Conservation (phyloP, 176 grass and related monocot species). For the Canna indica region DNA sequence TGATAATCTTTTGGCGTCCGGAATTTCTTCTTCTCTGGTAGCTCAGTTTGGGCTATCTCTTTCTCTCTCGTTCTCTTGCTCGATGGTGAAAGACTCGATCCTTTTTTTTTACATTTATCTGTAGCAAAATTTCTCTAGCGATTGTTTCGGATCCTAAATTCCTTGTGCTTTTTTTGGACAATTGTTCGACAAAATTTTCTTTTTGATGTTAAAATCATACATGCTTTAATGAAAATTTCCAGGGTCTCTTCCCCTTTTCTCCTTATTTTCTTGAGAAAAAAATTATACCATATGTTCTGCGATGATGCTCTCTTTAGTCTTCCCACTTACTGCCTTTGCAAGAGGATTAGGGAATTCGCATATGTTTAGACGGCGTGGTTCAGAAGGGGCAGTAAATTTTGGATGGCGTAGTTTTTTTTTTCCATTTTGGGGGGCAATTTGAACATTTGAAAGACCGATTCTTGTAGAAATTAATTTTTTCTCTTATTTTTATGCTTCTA, state of each 20-base stretch:
- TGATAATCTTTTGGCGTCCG: not conserved
- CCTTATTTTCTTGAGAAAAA: too few relatives aligned
- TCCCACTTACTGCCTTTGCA: not conserved
- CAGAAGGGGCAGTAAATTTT: not conserved
- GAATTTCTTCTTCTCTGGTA: not conserved
- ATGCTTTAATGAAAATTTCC: too few relatives aligned
- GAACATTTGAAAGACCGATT: too few relatives aligned
- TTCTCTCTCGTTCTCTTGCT: not conserved
- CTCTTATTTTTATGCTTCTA: not conserved
- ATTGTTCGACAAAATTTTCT: not conserved
- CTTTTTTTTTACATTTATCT: not conserved
- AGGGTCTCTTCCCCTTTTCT: too few relatives aligned
- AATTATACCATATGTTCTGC: not conserved
- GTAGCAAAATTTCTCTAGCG: not conserved
- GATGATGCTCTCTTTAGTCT: not conserved
- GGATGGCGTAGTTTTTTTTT: not conserved
- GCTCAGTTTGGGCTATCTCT: not conserved
- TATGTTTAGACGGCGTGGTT: not conserved
- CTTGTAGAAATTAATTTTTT: too few relatives aligned
- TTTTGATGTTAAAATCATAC: too few relatives aligned
- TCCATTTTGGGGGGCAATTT: too few relatives aligned
- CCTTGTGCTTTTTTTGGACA: not conserved
- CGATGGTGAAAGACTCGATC: not conserved
- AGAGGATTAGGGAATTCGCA: not conserved
- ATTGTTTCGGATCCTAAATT: not conserved